Percentiles rank a stretch among this genome's conserved stretches.
Conservation (phyloP, 345 rosid genomes). For the Populus alba region DNA sequence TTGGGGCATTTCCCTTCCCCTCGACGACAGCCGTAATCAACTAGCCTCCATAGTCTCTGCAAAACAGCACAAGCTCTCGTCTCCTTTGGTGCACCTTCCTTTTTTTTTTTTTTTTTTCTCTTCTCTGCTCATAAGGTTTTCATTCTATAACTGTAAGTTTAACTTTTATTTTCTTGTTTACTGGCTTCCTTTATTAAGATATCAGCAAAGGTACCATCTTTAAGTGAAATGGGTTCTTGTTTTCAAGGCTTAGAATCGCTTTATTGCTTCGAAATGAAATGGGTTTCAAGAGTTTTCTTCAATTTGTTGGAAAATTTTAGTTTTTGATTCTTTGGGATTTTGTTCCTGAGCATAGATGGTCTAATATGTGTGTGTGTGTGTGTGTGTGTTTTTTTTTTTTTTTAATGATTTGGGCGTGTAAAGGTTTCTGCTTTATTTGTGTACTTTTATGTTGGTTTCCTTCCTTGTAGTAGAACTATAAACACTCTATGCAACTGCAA, state of each 20-base stretch:
- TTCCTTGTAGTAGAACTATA: not conserved
- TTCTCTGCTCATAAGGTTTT: no score
- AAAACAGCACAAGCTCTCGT: no score
- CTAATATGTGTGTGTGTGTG: not conserved
- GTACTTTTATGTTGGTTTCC: not conserved
- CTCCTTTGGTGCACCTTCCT: no score
- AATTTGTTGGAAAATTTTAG: not conserved
- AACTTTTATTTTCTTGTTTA: no score
- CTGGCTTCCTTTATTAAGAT: not conserved
- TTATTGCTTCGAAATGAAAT: not conserved
- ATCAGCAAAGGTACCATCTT: not conserved
- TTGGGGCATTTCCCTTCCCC: no score
- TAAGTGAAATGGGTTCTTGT: not conserved
- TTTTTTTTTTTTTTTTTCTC: no score
- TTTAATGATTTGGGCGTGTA: not conserved
- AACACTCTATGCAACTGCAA: not conserved
- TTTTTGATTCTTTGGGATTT: not conserved
- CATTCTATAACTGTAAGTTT: no score
- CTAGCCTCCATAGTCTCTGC: no score
- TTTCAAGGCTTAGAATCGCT: no score
- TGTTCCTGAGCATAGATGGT: not conserved
- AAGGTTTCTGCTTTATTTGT: not conserved
- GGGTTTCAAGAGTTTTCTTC: not conserved
- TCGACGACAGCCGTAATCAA: no score
- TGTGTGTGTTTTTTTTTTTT: no score